Evolutionary conservation across 2,329 filamentous ascomycete genomes (phyloP).

Genomic region (Fusarium sp.): DNA sequence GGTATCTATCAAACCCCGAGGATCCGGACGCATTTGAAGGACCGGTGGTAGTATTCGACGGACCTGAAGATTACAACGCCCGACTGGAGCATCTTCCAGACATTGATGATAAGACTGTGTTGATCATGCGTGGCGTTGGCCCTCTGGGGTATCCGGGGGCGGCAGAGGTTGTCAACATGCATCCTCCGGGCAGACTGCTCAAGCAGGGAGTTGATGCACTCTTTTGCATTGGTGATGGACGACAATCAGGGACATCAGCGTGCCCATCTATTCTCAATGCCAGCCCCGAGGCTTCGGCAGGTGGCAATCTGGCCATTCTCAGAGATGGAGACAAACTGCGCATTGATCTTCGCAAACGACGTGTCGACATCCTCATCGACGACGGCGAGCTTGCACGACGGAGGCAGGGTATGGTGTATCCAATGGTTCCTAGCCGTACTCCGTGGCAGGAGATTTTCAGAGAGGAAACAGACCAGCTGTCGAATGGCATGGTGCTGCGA

Average conservation of each 20-base stretch:
- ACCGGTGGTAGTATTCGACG: conserved; percentile 65
- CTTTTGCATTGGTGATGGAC: conserved; percentile 68
- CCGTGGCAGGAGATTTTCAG: conserved; percentile 68
- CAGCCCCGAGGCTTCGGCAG: conserved; percentile 68
- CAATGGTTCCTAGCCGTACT: conserved; percentile 60
- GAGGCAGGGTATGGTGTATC: conserved; percentile 58
- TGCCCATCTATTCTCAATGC: conserved; percentile 71
- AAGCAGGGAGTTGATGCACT: conserved; percentile 63
- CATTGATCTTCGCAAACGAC: conserved; percentile 65
- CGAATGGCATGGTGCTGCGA: conserved; percentile 63
- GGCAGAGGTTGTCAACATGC: conserved; percentile 69
- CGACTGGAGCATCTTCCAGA: conserved; percentile 59
- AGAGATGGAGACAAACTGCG: conserved; percentile 65
- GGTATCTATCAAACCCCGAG: conserved; percentile 61
- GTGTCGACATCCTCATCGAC: conserved; percentile 63
- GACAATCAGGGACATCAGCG: conserved; percentile 70
- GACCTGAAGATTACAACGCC: conserved; percentile 64
- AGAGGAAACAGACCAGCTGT: conserved; percentile 61
- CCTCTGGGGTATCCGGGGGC: conserved; percentile 66
- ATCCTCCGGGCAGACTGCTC: conserved; percentile 61
- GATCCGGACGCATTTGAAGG: conserved; percentile 66
- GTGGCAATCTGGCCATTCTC: conserved; percentile 67
- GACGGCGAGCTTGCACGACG: conserved; percentile 60
- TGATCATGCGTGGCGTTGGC: conserved; percentile 66
- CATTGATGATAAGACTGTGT: conserved; percentile 20